phyloP scores from a whole-genome alignment of 331 rosid species.

The Quercus phellos region DNA sequence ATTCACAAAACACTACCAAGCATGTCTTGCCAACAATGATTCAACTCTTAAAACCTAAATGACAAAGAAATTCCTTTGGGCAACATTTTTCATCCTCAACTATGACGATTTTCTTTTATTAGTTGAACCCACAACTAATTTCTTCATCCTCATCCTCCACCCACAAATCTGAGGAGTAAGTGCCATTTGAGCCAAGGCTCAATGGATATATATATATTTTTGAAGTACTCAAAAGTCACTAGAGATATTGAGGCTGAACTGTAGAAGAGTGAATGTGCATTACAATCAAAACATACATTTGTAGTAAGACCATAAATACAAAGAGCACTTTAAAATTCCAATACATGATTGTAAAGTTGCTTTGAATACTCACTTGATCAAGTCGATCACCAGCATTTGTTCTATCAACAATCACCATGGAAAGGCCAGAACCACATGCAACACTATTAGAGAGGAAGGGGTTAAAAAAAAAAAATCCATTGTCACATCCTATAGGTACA shows the following conservation, averaged over 20 bases:
- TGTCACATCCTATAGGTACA: slow-evolving; percentile 7
- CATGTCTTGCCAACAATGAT: background rate
- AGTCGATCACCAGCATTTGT: slow-evolving; percentile 68
- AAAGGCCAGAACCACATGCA: slow-evolving; percentile 86
- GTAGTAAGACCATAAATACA: background rate
- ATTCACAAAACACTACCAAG: background rate
- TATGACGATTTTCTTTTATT: background rate
- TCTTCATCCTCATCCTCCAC: no score
- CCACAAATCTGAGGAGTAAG: no score
- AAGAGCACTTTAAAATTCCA: background rate
- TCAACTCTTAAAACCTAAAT: background rate
- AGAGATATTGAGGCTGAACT: background rate
- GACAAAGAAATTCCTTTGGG: background rate
- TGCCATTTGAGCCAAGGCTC: no score
- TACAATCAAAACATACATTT: background rate
- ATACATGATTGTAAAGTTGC: background rate
- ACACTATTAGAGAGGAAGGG: slow-evolving; percentile 43
- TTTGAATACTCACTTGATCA: slow-evolving; percentile 57
- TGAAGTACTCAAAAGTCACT: background rate
- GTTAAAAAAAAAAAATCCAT: slow-evolving; percentile 1
- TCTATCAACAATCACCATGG: slow-evolving; percentile 88
- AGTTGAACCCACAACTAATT: no score
- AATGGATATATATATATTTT: background rate
- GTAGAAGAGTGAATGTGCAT: background rate
- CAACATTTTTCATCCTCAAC: background rate